Percentiles rank a stretch among this genome's conserved stretches.
phyloP scores from a whole-genome alignment of 352 stramenopile genomes.

The Phytopythium vexans region DNA sequence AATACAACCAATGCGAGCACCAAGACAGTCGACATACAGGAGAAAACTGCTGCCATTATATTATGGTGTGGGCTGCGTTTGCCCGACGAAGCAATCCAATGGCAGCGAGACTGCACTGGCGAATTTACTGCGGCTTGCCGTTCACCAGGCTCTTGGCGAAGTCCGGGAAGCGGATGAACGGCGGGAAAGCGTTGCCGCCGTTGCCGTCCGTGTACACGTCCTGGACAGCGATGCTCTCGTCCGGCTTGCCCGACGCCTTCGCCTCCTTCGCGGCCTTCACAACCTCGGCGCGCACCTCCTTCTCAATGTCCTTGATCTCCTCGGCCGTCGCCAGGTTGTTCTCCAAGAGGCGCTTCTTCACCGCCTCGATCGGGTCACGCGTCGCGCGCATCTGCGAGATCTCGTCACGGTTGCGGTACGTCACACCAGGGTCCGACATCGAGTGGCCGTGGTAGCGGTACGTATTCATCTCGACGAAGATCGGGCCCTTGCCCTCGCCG shows the following conservation, averaged over 20 bases:
- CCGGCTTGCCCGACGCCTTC: slow-evolving; percentile 71
- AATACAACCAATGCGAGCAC: too few species aligned
- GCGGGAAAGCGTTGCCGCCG: slow-evolving; percentile 89
- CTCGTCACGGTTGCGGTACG: slow-evolving; percentile 99
- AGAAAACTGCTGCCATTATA: too few species aligned
- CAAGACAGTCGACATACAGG: too few species aligned
- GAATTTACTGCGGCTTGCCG: slow-evolving; percentile 51
- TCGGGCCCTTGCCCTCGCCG: slow-evolving; percentile 96
- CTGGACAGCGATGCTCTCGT: slow-evolving; percentile 54
- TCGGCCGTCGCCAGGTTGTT: slow-evolving; percentile 92
- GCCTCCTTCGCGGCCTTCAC: slow-evolving; percentile 93
- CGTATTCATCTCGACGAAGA: slow-evolving; percentile 99
- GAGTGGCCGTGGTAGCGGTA: slow-evolving; percentile 99
- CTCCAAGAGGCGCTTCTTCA: slow-evolving; percentile 98
- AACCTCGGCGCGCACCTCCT: slow-evolving; percentile 98
- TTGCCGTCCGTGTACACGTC: slow-evolving; percentile 92
- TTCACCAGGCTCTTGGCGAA: slow-evolving; percentile 93
- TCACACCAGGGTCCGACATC: slow-evolving; percentile 99
- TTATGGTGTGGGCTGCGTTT: neutral
- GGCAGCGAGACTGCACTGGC: neutral
- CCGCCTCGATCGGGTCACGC: slow-evolving; percentile 98
- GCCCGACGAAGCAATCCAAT: slow-evolving; percentile 1
- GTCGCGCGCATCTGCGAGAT: slow-evolving; percentile 98
- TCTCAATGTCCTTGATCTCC: slow-evolving; percentile 99
- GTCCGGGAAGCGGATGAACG: slow-evolving; percentile 98